Base-by-base conservation (phyloP, 768 basidiomycete genomes). In the Russula vinacea region DNA sequence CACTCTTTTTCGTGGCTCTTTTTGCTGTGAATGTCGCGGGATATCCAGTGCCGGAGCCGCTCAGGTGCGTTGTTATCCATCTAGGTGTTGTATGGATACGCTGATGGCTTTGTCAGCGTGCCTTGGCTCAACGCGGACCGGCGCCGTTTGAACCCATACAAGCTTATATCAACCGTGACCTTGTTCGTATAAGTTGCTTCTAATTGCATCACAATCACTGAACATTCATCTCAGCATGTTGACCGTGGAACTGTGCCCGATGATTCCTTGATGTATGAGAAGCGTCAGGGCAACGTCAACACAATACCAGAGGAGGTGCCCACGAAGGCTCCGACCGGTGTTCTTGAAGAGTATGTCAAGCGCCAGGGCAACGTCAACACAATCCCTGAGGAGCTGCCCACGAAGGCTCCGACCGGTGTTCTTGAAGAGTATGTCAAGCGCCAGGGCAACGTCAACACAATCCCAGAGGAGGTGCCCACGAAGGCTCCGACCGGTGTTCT, bases 11-110 rank as follows among this genome's bases (percentile, higher is more conserved):
- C 62, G 70, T 79, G 57, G 73, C 79, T 61, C 67, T 78, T 66
- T 72, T 82, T 67, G 74, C 79, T 69, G 78, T 80, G 69, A 80
- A 75, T 54, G 73, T 78, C 50, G 75, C 77, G 42, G 75, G 74
- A 19, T 74, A 54, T 7, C 76, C 84, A 9, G 65, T 83, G 62
- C 79, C 81, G n/a, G 73, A 78, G 71, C 75, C 77, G 44, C 37
- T 74, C 13, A 32, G 3, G 44, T 62, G 19, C 9, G 56, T 57
- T 16, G 3, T 56, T 13, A 16, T 24, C 7, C 29, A 53, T 50
- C 29, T 29, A 6, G 26, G 4, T 62, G 29, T 54, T 44, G 35
- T 8, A 19, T 16, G 47, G 11, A 11, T 19, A 55, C 52, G 32
- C 24, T 42, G 2, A 56, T 58, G n/a, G n/a, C 42, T 24, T 54